Base-by-base conservation (phyloP, 768 basidiomycete genomes). In the Pisolithus sp. region DNA sequence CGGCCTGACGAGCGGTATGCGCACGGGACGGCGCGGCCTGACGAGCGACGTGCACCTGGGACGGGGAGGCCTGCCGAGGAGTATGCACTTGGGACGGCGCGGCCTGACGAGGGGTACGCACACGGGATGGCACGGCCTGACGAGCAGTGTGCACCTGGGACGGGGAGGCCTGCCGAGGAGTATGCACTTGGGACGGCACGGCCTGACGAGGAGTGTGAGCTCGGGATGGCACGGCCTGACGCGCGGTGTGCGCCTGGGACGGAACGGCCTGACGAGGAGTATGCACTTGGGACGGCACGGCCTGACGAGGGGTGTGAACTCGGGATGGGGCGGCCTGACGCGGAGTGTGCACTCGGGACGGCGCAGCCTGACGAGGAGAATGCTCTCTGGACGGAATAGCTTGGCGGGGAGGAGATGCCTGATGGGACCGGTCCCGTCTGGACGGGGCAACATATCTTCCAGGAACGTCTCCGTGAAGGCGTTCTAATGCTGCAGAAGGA, bases 381-480 rank as follows among this genome's bases (percentile, higher is more conserved):
- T 30, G n/a, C 17, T 37, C 21, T 21, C 34, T 48, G 49, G 54
- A 49, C 21, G 54, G 53, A 26, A 37, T 15, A n/a, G 54, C 26
- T 47, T 39, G 15, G 20, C 51, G 52, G 36, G 34, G 40, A 34
- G 28, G 51, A 26, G 30, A 21, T 26, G 28, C 30, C 3, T 52
- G 49, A 12, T 51, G 52, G 23, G 20, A 34, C 34, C 34, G 15
- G 10, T 7, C 17, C 28, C n/a, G 47, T 3, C 8, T 17, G 21
- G 47, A 37, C n/a, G 50, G 47, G n/a, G 21, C 40, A 17, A 18
- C 5, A 24, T 23, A 28, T 4, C 24, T 13, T 24, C 6, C 26
- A n/a, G 43, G 15, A 15, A 28, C 26, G 28, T 45, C 17, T 26
- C 28, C 26, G 20, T 20, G 7, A 23, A 15, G 42, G 15, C 26